Conservation (phyloP, 2,329 filamentous ascomycete species). For the Clonostachys byssicola region DNA sequence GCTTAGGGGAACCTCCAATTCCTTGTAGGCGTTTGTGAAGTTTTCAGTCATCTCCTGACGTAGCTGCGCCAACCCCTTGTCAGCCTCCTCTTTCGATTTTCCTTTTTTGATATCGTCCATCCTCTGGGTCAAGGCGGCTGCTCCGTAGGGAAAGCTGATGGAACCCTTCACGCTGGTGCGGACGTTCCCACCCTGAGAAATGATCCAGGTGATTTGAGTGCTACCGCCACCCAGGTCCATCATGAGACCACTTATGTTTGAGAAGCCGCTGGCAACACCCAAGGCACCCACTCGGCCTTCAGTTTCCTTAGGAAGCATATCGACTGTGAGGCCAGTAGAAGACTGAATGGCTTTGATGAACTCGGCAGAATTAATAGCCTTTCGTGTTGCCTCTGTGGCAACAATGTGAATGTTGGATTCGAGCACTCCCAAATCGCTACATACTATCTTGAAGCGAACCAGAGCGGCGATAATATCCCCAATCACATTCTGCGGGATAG, state of each 20-base stretch:
- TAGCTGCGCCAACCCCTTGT: conserved; percentile 36
- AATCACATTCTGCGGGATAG: conserved; percentile 19
- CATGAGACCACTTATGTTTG: conserved; percentile 55
- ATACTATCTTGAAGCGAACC: conserved; percentile 18
- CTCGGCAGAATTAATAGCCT: conserved; percentile 19
- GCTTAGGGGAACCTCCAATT: conserved; percentile 48
- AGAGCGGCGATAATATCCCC: conserved; percentile 15
- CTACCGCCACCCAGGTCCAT: conserved; percentile 74
- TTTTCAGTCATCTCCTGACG: conserved; percentile 45
- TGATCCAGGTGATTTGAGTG: conserved; percentile 67
- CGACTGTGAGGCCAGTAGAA: conserved; percentile 54
- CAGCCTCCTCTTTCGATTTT: conserved; percentile 29
- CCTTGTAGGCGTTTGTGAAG: conserved; percentile 44
- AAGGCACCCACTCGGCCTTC: conserved; percentile 63
- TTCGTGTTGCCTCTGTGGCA: conserved; percentile 23
- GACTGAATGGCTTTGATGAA: conserved; percentile 38
- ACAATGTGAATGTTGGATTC: conserved; percentile 19
- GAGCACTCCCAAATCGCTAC: conserved; percentile 15
- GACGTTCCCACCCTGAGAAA: conserved; percentile 42
- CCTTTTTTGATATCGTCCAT: conserved; percentile 37
- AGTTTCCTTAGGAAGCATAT: conserved; percentile 59
- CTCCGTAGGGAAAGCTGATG: conserved; percentile 66
- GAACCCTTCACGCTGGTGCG: conserved; percentile 47
- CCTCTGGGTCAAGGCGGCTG: conserved; percentile 58
- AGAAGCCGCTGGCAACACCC: conserved; percentile 64